Conservation (phyloP, 208 protist species). For the Trypanosoma cruzi region DNA sequence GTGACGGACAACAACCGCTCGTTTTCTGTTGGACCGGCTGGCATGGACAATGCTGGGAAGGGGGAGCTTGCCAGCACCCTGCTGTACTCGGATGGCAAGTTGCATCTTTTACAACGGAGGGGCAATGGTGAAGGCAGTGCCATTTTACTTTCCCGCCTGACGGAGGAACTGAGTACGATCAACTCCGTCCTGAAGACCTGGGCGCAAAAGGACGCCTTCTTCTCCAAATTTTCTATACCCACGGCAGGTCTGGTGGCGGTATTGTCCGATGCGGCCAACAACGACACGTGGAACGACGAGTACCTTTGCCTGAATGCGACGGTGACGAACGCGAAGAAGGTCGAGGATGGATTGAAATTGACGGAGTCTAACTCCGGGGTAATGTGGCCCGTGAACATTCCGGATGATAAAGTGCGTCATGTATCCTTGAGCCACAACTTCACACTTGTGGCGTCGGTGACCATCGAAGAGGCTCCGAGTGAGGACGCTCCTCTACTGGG, state of each 20-base stretch:
- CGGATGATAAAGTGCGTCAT: too few species aligned
- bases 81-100: not conserved
- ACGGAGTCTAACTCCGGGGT: not conserved
- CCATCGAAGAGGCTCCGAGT: too few species aligned
- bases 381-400: not conserved
- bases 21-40: not conserved
- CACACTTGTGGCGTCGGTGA: too few species aligned
- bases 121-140: not conserved
- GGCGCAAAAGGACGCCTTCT: not conserved
- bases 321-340: not conserved
- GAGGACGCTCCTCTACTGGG: too few species aligned
- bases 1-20: slow-evolving; percentile 12
- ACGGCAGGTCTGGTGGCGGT: slow-evolving; percentile 13
- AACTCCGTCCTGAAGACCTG: not conserved
- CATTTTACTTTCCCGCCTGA: not conserved
- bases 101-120: slow-evolving; percentile 5
- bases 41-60: not conserved
- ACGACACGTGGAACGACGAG: not conserved
- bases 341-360: not conserved
- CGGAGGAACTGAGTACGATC: not conserved
- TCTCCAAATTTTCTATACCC: not conserved
- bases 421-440: too few species aligned
- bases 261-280: not conserved
- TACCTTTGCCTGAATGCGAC: slow-evolving; percentile 11
- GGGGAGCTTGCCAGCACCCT: not conserved